These are phyloP conservation scores for Hevea brasiliensis DNA, from an alignment of 345 rosid species.

Conservation along the genomic window DNA sequence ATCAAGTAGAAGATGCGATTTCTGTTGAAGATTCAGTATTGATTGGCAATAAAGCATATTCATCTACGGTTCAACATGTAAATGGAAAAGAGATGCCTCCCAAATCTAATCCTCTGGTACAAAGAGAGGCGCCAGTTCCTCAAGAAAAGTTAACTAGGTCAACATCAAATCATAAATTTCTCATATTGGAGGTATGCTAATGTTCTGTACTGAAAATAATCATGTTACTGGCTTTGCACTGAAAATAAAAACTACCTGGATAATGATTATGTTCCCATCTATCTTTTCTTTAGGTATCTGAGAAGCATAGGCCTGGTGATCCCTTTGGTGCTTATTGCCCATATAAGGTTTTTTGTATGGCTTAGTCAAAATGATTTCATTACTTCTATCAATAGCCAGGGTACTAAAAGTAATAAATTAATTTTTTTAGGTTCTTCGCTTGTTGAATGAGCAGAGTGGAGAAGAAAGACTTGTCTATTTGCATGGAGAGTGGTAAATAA, in stretches of 20 bases:
- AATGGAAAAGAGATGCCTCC: slow-evolving; percentile 27
- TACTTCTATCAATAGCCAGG: slow-evolving; percentile 3
- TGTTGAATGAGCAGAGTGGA: slow-evolving; percentile 84
- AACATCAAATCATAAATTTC: slow-evolving; percentile 48
- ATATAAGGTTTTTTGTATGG: slow-evolving; percentile 57
- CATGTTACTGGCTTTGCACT: neutral
- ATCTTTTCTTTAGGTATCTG: slow-evolving; percentile 59
- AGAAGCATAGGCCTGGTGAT: slow-evolving; percentile 49
- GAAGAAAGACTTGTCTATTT: slow-evolving; percentile 72
- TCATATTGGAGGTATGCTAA: slow-evolving; percentile 77
- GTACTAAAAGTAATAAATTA: slow-evolving; percentile 20
- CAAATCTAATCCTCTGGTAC: slow-evolving; percentile 19
- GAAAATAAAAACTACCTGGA: slow-evolving; percentile 3
- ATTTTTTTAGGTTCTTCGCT: slow-evolving; percentile 79
- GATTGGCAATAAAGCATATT: slow-evolving; percentile 31
- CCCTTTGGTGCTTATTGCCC: slow-evolving; percentile 39
- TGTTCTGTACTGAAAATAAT: neutral
- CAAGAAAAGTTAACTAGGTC: slow-evolving; percentile 24
- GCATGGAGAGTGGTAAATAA: slow-evolving; percentile 78
- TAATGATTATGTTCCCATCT: slow-evolving; percentile 16
- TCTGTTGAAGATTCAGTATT: slow-evolving; percentile 58
- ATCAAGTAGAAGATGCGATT: slow-evolving; percentile 93
- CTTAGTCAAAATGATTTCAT: slow-evolving; percentile 6
- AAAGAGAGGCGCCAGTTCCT: slow-evolving; percentile 28
- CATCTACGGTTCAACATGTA: slow-evolving; percentile 40